Base-by-base conservation (phyloP, 768 basidiomycete species). In the Royoungia palumana region DNA sequence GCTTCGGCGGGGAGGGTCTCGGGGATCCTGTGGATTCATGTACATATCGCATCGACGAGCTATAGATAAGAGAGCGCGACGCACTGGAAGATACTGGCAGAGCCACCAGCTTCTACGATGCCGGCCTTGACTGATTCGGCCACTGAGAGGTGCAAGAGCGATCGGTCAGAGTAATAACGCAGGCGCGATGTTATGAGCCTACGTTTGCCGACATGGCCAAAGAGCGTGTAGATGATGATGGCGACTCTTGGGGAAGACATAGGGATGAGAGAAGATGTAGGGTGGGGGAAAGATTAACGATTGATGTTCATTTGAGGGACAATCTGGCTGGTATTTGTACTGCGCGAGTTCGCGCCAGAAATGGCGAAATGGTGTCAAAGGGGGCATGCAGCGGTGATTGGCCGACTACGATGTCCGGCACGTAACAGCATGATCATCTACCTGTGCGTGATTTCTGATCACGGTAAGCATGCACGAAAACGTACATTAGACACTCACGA, bases 1-100 rank as follows among this genome's bases (percentile, higher is more conserved):
- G 92, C 60, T 10, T 89, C 87, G 7, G 72, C 60, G 4, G 85
- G 57, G 46, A 95, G 83, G 3, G 90, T 94, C 71, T 94, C 92
- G 41, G 80, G 64, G 49, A 94, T 78, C 66, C 87, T 89, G 20
- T 20, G 11, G 5, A 39, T n/a, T 17, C 28, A 27, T 27, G 19
- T 4, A 20, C n/a, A 8, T 28, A 41, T 52, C 9, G 41, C 5
- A 32, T 12, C 17, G 21, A 35, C 24, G 7, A 16, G 32, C 28
- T 6, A 20, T 17, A 5, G 1, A 16, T n/a, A 22, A 51, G 6
- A 17, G 41, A 27, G 30, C n/a, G 13, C 14, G 8, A 73, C 78
- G 49, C 56, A 83, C 82, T 83, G 81, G 63, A 70, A 79, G 52
- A 84, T 80, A 34, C 61, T 64, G 11, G 72, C 78, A 4, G 66